Base-by-base conservation (phyloP, 2,329 filamentous ascomycete genomes). In the Alternaria rosae region DNA sequence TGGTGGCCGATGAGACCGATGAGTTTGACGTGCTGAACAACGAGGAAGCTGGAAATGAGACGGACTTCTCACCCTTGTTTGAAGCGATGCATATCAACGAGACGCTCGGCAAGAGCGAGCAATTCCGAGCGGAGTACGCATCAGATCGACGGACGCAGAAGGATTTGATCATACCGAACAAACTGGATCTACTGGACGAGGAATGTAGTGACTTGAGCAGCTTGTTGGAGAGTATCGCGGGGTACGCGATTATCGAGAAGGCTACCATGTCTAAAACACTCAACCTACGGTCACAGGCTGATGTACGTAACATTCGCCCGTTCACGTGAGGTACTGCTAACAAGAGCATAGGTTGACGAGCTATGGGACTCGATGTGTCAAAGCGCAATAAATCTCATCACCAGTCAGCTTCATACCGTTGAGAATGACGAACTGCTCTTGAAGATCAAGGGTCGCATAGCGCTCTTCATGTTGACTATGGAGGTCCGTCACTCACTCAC, bases 291-390 rank as follows among this genome's bases (percentile, higher is more conserved):
- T 70, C 65, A 91, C 93, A 26, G 83, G 88, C 92, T 68, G 95
- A 99, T 82, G 94, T 94, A 78, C 79, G 87, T 66, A 26, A 25
- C 20, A 0, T n/a, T 1, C 11, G 3, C 25, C 4, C 53, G 15
- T 6, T 13, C 4, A 0, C 20, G 6, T 9, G 13, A 17, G 21
- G 17, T 44, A 30, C 44, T 3, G 25, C 64, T 67, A 47, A 68
- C 32, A 7, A 28, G 25, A 12, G 38, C 28, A 47, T 28, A 94
- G 91, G 89, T 97, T n/a, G 95, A 99, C 75, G 95, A 98, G 79
- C 83, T 99, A 3, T 99, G 95, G 95, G 94, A 98, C 73, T 97
- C 94, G 0, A 95, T 98, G 92, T 98, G 94, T 75, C 92, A 94
- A 73, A 89, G 91, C 45, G 91, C 92, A 0, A 93, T 98, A 68